Evolutionary conservation across 176 grass and related monocot genomes (phyloP).

Genomic region (Musa beccarii): DNA sequence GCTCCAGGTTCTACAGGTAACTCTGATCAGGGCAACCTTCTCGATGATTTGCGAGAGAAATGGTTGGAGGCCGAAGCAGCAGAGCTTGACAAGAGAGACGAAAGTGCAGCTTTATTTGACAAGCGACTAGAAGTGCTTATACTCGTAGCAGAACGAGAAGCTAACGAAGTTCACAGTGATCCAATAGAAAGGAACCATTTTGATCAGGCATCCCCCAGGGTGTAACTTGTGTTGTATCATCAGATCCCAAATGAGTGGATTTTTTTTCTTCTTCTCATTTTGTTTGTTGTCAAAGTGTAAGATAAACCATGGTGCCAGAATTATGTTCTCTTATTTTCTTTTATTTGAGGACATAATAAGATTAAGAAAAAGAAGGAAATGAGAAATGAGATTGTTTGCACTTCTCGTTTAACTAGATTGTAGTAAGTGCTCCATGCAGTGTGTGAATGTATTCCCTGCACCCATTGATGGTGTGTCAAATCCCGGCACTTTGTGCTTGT

Average conservation of each 20-base stretch:
- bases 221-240: constrained; percentile 4
- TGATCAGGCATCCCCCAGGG: not conserved
- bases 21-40: constrained; percentile 65
- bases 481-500: too few species aligned
- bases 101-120: constrained; percentile 74
- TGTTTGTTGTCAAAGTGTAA: not conserved
- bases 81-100: constrained; percentile 75
- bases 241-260: too few species aligned
- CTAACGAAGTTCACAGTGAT: constrained; percentile 20
- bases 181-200: not conserved
- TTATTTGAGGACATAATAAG: not conserved
- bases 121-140: constrained; percentile 66
- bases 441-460: too few species aligned
- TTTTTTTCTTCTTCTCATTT: not conserved
- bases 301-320: not conserved
- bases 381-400: too few species aligned
- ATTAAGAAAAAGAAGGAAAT: not conserved
- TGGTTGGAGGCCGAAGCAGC: constrained; percentile 71
- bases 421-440: too few species aligned
- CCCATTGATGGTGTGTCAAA: too few species aligned
- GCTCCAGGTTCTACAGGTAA: constrained; percentile 48
- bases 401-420: too few species aligned
- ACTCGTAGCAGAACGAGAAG: constrained; percentile 59
- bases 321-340: not conserved
- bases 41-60: constrained; percentile 88